A percentile compares a stretch with the other conserved stretches of the same genome.
These are phyloP conservation scores for Cordyceps pruinosa DNA, from an alignment of 2,329 filamentous ascomycete genomes.

Conservation along the genomic window DNA sequence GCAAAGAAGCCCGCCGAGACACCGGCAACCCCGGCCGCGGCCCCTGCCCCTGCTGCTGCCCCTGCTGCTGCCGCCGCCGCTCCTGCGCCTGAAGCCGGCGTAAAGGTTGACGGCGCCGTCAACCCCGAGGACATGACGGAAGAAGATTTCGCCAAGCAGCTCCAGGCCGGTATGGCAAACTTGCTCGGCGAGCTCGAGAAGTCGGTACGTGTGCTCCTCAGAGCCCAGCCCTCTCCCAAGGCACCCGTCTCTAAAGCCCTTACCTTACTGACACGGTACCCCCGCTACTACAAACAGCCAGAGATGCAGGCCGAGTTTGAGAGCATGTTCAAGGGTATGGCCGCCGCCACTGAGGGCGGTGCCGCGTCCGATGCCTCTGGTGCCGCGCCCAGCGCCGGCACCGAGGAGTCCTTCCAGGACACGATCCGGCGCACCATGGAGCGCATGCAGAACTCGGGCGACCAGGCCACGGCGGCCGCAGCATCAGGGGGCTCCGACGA, in stretches of 20 bases:
- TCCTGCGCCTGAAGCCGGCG: constrained; percentile 13
- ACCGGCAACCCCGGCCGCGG: constrained; percentile 20
- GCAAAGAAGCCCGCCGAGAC: constrained; percentile 17
- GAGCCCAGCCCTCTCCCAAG: no score
- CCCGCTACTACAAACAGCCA: constrained; percentile 33
- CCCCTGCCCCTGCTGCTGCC: constrained; percentile 15
- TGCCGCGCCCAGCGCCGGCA: constrained; percentile 30
- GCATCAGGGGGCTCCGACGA: constrained; percentile 64
- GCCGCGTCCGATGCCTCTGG: constrained; percentile 30
- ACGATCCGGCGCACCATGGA: constrained; percentile 93
- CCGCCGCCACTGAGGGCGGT: constrained; percentile 39
- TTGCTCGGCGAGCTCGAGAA: constrained; percentile 65
- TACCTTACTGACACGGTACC: background rate
- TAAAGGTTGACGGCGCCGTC: constrained; percentile 14
- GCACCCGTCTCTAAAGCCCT: background rate
- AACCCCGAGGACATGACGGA: constrained; percentile 48
- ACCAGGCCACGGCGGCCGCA: constrained; percentile 74
- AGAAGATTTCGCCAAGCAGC: constrained; percentile 73
- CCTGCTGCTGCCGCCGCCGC: constrained; percentile 5
- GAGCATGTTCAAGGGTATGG: constrained; percentile 66
- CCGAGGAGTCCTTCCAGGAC: constrained; percentile 75
- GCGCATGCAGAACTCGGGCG: constrained; percentile 84
- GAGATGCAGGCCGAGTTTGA: constrained; percentile 77
- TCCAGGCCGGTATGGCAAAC: constrained; percentile 86
- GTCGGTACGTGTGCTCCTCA: constrained; percentile 36